Conservation (phyloP, 768 basidiomycete genomes). For the Rhodotorula toruloides region DNA sequence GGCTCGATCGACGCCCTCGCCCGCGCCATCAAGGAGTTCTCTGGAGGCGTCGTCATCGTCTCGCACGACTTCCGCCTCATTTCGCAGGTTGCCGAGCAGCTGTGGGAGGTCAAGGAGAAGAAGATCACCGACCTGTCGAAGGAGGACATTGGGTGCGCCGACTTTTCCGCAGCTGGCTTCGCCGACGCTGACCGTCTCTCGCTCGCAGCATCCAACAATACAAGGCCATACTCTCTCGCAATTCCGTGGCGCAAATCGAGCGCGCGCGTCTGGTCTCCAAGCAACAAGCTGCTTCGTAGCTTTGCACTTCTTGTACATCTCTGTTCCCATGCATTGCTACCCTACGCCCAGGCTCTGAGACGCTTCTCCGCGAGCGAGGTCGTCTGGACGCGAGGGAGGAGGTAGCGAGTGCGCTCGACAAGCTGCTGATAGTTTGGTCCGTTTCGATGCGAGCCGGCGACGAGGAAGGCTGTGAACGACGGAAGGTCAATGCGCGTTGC, state of each 20-base stretch:
- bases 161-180: background rate
- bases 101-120: slow-evolving; percentile 96
- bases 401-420: too few species aligned
- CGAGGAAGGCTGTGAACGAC: too few species aligned
- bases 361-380: too few species aligned
- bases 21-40: slow-evolving; percentile 88
- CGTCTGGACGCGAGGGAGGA: too few species aligned
- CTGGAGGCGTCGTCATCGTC: slow-evolving; percentile 97
- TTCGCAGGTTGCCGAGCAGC: slow-evolving; percentile 93
- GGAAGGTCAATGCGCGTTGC: too few species aligned
- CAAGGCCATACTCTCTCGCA: slow-evolving; percentile 10
- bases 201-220: background rate
- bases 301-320: background rate
- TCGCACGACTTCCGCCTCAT: slow-evolving; percentile 99
- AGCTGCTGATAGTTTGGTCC: too few species aligned
- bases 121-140: slow-evolving; percentile 89
- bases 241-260: slow-evolving; percentile 27
- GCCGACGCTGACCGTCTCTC: background rate
- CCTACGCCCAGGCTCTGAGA: too few species aligned
- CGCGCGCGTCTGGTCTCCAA: slow-evolving; percentile 12
- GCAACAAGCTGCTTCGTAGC: slow-evolving; percentile 6
- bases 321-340: background rate
- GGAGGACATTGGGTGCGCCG: slow-evolving; percentile 39
- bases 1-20: slow-evolving; percentile 95
- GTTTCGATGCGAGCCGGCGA: too few species aligned